Evolutionary conservation across 257 asterid genomes (phyloP).

Genomic region (Solanum arcanum): DNA sequence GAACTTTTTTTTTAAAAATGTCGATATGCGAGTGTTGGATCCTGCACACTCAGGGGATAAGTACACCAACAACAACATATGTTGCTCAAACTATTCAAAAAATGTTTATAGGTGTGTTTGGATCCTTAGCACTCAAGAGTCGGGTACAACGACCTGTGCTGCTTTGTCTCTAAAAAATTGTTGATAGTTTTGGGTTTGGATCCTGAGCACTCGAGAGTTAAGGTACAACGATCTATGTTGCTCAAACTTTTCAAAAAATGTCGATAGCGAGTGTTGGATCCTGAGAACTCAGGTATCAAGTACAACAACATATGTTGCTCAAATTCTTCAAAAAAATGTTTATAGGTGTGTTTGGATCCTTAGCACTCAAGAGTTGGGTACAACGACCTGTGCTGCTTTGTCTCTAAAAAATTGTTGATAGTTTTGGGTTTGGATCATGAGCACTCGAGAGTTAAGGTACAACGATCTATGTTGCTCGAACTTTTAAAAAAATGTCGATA

Average conservation of each 20-base stretch:
- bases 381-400: not conserved
- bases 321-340: not conserved
- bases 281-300: not conserved
- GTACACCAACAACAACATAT: not conserved
- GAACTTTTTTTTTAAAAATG: not conserved
- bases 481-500: not conserved
- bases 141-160: not conserved
- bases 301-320: not conserved
- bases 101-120: not conserved
- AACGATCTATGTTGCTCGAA: not conserved
- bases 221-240: not conserved
- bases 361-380: not conserved
- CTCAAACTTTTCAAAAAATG: not conserved
- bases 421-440: not conserved
- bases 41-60: not conserved
- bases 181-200: not conserved
- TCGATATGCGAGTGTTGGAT: not conserved
- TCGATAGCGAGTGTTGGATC: not conserved
- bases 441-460: not conserved
- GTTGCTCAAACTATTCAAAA: not conserved
- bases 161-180: not conserved
- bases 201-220: not conserved
- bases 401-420: not conserved
- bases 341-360: not conserved
- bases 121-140: not conserved